A percentile compares a stretch with the other conserved stretches of the same genome.
These are phyloP conservation scores for Ogataea pilisensis DNA, from an alignment of 805 yeast genomes.

Conservation along the genomic window DNA sequence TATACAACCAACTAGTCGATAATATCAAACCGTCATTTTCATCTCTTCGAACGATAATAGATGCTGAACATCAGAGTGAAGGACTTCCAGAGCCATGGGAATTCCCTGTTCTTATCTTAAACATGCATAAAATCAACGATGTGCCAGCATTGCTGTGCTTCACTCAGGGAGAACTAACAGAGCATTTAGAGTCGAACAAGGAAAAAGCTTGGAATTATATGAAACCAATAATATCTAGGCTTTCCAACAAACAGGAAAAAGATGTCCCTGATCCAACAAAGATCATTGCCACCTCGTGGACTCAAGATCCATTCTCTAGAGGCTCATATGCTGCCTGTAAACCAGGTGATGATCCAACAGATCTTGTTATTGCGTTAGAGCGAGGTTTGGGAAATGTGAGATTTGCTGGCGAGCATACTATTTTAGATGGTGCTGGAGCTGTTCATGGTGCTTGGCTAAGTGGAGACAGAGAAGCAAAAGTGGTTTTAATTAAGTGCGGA, in stretches of 20 bases:
- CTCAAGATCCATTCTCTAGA: conserved; percentile 66
- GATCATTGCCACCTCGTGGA: conserved; percentile 65
- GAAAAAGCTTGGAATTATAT: conserved; percentile 53
- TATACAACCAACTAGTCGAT: not conserved
- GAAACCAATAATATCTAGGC: conserved; percentile 43
- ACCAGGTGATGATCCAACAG: conserved; percentile 67
- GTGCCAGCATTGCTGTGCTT: conserved; percentile 58
- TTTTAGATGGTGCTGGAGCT: conserved; percentile 84
- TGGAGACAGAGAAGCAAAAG: conserved; percentile 37
- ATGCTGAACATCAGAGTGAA: not conserved
- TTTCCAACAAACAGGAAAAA: conserved; percentile 6
- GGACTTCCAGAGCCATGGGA: conserved; percentile 43
- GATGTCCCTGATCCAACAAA: conserved; percentile 33
- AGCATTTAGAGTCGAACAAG: conserved; percentile 49
- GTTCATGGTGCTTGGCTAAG: conserved; percentile 88
- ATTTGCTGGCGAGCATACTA: conserved; percentile 91
- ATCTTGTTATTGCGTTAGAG: conserved; percentile 54
- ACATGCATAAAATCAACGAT: conserved; percentile 45
- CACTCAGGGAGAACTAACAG: conserved; percentile 71
- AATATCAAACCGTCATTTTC: not conserved
- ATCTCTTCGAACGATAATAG: not conserved
- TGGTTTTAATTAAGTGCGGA: conserved; percentile 20
- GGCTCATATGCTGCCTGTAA: conserved; percentile 79
- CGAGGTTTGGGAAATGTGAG: conserved; percentile 58
- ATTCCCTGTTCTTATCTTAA: conserved; percentile 60